Base-by-base conservation (phyloP, 1,284 basidiomycete species). In the Ceratobasidium sp. region DNA sequence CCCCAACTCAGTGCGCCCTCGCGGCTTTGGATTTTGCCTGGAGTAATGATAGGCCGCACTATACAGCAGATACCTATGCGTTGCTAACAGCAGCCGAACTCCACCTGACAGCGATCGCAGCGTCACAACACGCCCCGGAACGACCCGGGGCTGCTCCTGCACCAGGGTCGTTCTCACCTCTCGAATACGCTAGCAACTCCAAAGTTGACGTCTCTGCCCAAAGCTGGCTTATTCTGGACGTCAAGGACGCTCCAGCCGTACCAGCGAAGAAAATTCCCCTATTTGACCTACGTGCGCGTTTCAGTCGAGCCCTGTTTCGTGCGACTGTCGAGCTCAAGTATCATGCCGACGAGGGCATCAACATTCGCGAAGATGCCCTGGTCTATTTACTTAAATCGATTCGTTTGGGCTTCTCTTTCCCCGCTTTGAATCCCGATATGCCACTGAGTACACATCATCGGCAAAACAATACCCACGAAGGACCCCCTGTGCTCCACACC, bases 241-340 rank as follows among this genome's bases (percentile, higher is more conserved):
- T n/a, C n/a, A n/a, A n/a, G n/a, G n/a, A n/a, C n/a, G n/a, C n/a
- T n/a, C n/a, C n/a, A n/a, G n/a, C n/a, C n/a, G n/a, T n/a, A n/a
- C n/a, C n/a, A n/a, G n/a, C n/a, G n/a, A n/a, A n/a, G n/a, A n/a
- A n/a, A 34, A 17, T 49, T 1, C 17, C 43, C 3, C 25, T 62
- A 15, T n/a, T 35, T 17, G 45, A 62, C 10, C 45, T 62, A 12
- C 45, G 32, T 38, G 58, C 47, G 2, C 58, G 58, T 17, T 50
- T 50, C 22, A 62, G 58, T 32, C 58, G 58, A 3, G 27, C 58
- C 1, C 17, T 52, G 31, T 29, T 47, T 52, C 47, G 58, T 17
- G 20, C 29, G 4, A 35, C 31, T 12, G 8, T 49, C 8, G 17
- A n/a, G 3, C 12, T 62, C n/a, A 20, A 15, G 32, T 62, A 34